phyloP scores from a whole-genome alignment of 2,329 filamentous ascomycete genomes.

The Thielaviopsis punctulata region DNA sequence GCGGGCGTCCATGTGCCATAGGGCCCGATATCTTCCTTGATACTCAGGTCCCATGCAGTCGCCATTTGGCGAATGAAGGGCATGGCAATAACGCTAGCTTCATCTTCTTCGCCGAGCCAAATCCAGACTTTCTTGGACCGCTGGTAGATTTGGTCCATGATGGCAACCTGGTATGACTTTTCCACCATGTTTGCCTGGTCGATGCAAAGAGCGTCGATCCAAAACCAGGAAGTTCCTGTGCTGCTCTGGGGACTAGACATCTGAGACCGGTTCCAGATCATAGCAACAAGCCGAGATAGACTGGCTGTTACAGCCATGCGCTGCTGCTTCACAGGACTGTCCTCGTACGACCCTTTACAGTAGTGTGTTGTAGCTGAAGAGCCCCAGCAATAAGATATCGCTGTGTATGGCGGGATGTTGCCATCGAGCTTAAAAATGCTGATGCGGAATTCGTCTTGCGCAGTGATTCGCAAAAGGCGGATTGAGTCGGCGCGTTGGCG shows the following conservation, averaged over 20 bases:
- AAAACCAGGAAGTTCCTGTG: slow-evolving; percentile 5
- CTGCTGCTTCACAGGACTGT: not conserved
- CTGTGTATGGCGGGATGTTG: not conserved
- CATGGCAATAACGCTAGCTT: not conserved
- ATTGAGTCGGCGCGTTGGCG: not conserved
- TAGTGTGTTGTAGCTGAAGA: not conserved
- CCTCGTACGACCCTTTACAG: not conserved
- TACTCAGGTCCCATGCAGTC: slow-evolving; percentile 12
- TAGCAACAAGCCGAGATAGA: not conserved
- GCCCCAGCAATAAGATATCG: not conserved
- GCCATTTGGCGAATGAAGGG: not conserved
- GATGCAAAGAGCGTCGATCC: slow-evolving; percentile 17
- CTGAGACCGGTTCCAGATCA: not conserved
- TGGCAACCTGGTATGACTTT: slow-evolving; percentile 13
- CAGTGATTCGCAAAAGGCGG: not conserved
- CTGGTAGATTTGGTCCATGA: slow-evolving; percentile 16
- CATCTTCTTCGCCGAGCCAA: slow-evolving; percentile 14
- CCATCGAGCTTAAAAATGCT: not conserved
- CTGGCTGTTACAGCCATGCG: not conserved
- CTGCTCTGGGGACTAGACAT: too few species aligned
- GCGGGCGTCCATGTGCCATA: not conserved
- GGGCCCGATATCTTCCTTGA: slow-evolving; percentile 8
- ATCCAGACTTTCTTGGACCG: slow-evolving; percentile 14
- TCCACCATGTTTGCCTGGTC: slow-evolving; percentile 14
- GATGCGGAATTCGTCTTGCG: not conserved